Evolutionary conservation across 306 rosid genomes (phyloP), one percentile per base, ranked within the genome.

Genomic region (Dalbergia oliveri): DNA sequence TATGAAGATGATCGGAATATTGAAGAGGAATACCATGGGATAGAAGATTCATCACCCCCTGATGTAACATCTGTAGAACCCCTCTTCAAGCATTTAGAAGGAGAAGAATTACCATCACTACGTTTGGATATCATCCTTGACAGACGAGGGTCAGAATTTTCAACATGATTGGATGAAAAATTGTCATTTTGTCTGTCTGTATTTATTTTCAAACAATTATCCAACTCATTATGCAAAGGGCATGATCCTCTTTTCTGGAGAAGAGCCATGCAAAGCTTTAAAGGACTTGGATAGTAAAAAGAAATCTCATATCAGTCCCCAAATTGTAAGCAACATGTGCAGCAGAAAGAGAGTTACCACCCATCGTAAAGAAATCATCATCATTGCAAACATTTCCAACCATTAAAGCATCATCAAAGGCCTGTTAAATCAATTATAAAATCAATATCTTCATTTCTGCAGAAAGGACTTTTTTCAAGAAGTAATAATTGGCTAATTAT

Each of bases 301-400:
- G 87, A 70, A 89, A 83, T 81, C 88, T 90, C 97, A 92, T 85
- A 82, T 92, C 91, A 81, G 88, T 76, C 77, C 97, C 98, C 79
- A 94, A 84, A 78, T 47, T 84, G 72, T 90, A 84, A 68, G 98
- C 86, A 84, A 91, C 88, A 85, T 90, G 97, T 64, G 98, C 98
- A 41, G 97, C 97, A 84, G 93, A 72, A 69, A 94, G 91, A 71
- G 98, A 94, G 86, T 90, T 84, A 75, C 97, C 97, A 8, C 98
- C 98, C 92, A 90, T 75, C 72, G 11, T 45, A 85, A 94, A 92
- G 89, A 94, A 94, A 80, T 94, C 94, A 79, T 87, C 97, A 71
- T 83, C 87, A 74, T 87, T 82, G 45, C 88, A 85, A 79, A 92
- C 82, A 82, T 88, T 87, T 82, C 83, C 92, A 70, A 87, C 86